Evolutionary conservation across 2,329 filamentous ascomycete species (phyloP).

Genomic region (Dissoconium aciculare): DNA sequence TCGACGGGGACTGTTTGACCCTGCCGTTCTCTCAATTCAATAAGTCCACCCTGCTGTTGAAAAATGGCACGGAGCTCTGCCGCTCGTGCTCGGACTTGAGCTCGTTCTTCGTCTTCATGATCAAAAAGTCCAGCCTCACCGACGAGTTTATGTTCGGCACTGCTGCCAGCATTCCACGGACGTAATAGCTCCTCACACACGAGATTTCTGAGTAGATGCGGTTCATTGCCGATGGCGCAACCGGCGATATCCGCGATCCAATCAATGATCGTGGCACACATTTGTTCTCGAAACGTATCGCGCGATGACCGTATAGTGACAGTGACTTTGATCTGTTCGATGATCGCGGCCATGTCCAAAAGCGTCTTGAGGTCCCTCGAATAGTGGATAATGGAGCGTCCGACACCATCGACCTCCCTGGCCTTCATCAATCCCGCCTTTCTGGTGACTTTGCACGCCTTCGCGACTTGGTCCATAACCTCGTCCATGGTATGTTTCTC

Average conservation of each 20-base stretch:
- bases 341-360: slow-evolving; percentile 63
- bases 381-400: slow-evolving; percentile 71
- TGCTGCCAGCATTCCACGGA: slow-evolving; percentile 75
- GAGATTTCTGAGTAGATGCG: slow-evolving; percentile 59
- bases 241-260: slow-evolving; percentile 90
- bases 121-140: slow-evolving; percentile 70
- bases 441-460: slow-evolving; percentile 63
- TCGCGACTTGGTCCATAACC: slow-evolving; percentile 75
- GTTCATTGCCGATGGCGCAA: slow-evolving; percentile 69
- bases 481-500: slow-evolving; percentile 95
- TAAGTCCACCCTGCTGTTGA: not conserved
- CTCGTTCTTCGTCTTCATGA: slow-evolving; percentile 50
- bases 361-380: slow-evolving; percentile 56
- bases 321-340: slow-evolving; percentile 91
- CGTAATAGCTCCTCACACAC: slow-evolving; percentile 86
- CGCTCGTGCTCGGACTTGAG: slow-evolving; percentile 18
- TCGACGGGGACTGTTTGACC: not conserved
- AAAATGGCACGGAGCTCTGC: not conserved
- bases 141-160: slow-evolving; percentile 62
- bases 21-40: too few species aligned
- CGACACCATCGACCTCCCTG: slow-evolving; percentile 77
- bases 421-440: slow-evolving; percentile 59
- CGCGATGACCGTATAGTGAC: slow-evolving; percentile 86
- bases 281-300: slow-evolving; percentile 93
- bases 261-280: slow-evolving; percentile 95